These are phyloP conservation scores for Vitis amurensis DNA, from an alignment of 164 flowering plant genomes.

Conservation along the genomic window DNA sequence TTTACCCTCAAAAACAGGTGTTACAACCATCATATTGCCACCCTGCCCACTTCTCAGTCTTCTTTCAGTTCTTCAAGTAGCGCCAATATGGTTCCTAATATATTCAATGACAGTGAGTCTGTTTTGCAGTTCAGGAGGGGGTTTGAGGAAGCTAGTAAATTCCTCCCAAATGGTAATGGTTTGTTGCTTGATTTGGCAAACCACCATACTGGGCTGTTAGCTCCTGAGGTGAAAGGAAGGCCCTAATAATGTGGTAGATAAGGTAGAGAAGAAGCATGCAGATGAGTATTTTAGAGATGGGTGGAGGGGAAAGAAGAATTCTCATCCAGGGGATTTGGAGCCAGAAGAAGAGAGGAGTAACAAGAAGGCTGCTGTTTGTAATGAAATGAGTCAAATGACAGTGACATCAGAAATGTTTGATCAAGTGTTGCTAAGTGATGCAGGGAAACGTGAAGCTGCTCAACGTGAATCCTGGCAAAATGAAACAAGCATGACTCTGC, in stretches of 20 bases:
- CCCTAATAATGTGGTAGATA: neutral
- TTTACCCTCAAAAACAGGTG: no score
- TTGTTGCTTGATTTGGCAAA: constrained; percentile 21
- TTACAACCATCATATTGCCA: neutral
- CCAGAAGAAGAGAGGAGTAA: constrained; percentile 30
- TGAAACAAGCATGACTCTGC: constrained; percentile 6
- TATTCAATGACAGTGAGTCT: constrained; percentile 25
- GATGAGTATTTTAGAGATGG: neutral
- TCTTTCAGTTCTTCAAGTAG: constrained; percentile 28
- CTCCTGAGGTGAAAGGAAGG: no score
- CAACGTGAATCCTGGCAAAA: constrained; percentile 24
- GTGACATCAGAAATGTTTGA: constrained; percentile 29
- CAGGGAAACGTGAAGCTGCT: constrained; percentile 21
- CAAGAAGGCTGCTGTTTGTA: constrained; percentile 29
- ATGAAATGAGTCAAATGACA: constrained; percentile 10
- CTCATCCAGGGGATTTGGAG: constrained; percentile 9
- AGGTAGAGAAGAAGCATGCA: constrained; percentile 20
- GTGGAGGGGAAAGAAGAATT: constrained; percentile 24
- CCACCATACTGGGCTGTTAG: constrained; percentile 4
- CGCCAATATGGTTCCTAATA: constrained; percentile 16
- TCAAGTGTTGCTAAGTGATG: constrained; percentile 22
- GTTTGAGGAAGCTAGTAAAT: constrained; percentile 45
- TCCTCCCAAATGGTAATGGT: constrained; percentile 33
- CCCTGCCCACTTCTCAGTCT: constrained; percentile 18
- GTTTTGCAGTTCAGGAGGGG: constrained; percentile 31